phyloP scores from a whole-genome alignment of 2,329 filamentous ascomycete genomes.

The Trichoderma arundinaceum region DNA sequence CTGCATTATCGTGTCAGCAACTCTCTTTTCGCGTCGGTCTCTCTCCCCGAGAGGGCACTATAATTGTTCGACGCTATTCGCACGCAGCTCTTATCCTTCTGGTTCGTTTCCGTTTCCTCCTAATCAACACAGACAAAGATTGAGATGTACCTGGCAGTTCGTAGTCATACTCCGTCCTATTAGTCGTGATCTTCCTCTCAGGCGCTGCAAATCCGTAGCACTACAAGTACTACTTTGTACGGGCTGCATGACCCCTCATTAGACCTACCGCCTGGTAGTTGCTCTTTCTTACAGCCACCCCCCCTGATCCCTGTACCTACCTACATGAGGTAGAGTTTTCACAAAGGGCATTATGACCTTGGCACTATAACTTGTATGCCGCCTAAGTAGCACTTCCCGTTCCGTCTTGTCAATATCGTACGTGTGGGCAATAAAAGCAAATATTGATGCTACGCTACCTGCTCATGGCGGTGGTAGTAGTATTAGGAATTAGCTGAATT shows the following conservation, averaged over 20 bases:
- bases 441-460: neutral
- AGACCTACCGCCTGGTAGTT: neutral
- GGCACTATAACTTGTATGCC: neutral
- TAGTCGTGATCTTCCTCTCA: neutral
- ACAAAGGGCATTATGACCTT: neutral
- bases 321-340: neutral
- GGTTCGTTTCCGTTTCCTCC: too few species aligned
- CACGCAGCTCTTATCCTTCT: too few species aligned
- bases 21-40: neutral
- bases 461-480: neutral
- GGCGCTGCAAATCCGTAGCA: constrained; percentile 15
- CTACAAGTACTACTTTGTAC: constrained; percentile 5
- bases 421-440: neutral
- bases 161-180: neutral
- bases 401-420: neutral
- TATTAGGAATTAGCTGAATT: neutral
- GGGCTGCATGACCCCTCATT: constrained; percentile 14
- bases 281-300: constrained; percentile 16
- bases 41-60: too few species aligned
- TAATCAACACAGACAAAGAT: too few species aligned
- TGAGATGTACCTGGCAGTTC: too few species aligned
- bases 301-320: constrained; percentile 3
- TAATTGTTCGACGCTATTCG: too few species aligned
- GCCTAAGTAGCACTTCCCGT: neutral
- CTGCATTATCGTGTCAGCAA: neutral